Evolutionary conservation across 1,139 yeast genomes (phyloP), one percentile per base, ranked within the genome.

Genomic region (Arxiozyma telluris): DNA sequence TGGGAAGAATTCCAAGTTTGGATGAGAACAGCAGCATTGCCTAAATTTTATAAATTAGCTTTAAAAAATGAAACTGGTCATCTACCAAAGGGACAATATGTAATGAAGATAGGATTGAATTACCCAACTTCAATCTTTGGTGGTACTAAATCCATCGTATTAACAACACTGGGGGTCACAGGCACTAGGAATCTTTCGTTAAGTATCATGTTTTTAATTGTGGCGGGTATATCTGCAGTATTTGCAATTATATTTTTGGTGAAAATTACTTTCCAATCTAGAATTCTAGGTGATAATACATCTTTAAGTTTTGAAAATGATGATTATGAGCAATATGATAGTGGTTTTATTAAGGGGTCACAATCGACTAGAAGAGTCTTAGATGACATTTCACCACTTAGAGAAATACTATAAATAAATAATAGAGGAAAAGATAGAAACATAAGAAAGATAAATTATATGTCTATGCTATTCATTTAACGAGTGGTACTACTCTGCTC

Each of bases 21-120:
- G 99, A 91, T 93, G 97, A 83, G 90, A 64, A 84, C 98, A 2
- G 85, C 97, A 3, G 98, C 93, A 0, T 76, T 94, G 58, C 84
- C 98, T 11, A 82, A 82, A 38, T 93, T 94, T 67, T 82, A 87
- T 64, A 90, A 90, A 70, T 74, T 93, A 66, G 89, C 86, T 3
- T 75, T 83, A 59, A 81, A 96, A 66, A 91, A 91, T 68, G 95
- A 89, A 67, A 69, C 83, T 47, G 81, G 80, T 41, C 68, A 73
- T 3, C 71, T 93, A 63, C 66, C 71, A 7, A 71, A 75, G 6
- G 98, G 98, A 22, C 77, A 77, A 5, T 93, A 93, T 69, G 82
- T 82, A 66, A 76, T 88, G 45, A 71, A 78, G 41, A 78, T 90
- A 55, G 96, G 91, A 2, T 76, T 87, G 61, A 94, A 91, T 70